Evolutionary conservation across 225 moss, liverwort and hornwort genomes (phyloP).

Genomic region (Pseudisothecium myosuroides): DNA sequence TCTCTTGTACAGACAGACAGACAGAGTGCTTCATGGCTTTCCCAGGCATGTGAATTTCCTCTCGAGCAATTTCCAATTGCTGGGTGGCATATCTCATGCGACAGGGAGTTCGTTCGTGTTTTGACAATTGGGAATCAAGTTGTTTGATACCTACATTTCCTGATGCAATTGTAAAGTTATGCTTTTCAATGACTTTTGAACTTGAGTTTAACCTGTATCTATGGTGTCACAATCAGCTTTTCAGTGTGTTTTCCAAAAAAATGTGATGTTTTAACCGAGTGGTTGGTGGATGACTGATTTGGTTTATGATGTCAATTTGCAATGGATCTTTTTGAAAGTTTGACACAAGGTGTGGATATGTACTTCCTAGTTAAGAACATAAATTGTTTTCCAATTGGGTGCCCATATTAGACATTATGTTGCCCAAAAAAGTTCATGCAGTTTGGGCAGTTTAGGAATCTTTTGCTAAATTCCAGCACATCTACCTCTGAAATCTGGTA

Average conservation of each 20-base stretch:
- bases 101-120: neutral
- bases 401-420: accelerated
- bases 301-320: neutral
- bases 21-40: neutral
- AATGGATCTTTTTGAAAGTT: neutral
- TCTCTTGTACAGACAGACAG: neutral
- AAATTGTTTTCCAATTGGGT: accelerated
- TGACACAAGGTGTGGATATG: neutral
- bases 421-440: accelerated
- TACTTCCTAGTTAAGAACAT: accelerated
- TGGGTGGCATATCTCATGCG: neutral
- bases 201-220: too few relatives aligned
- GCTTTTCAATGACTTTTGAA: neutral
- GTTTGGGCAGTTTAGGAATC: neutral
- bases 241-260: neutral
- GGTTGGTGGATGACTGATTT: neutral
- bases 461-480: neutral
- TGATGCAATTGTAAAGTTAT: neutral
- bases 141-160: neutral
- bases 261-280: neutral
- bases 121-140: neutral
- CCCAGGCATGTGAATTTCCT: neutral
- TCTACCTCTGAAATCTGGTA: neutral
- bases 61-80: neutral
- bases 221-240: neutral